phyloP scores from a whole-genome alignment of 305 asterid species.

The Salvia sclarea region DNA sequence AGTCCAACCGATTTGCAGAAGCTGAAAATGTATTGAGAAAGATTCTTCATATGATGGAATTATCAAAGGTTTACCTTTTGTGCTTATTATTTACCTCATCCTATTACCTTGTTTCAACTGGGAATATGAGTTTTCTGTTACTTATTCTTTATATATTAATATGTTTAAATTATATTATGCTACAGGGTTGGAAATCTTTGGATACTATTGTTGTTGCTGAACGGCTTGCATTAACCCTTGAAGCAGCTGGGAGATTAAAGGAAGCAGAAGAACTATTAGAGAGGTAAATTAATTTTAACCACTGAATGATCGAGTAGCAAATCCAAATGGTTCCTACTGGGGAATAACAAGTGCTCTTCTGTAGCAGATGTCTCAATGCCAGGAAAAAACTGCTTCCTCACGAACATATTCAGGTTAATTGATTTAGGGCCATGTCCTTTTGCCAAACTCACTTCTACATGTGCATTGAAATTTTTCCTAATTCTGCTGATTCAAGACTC shows the following conservation, averaged over 20 bases:
- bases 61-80: conserved; percentile 60
- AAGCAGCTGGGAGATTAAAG: conserved; percentile 57
- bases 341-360: conserved; percentile 36
- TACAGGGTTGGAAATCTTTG: conserved; percentile 82
- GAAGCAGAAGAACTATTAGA: conserved; percentile 82
- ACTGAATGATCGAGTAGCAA: conserved; percentile 18
- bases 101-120: conserved; percentile 15
- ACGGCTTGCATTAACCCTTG: conserved; percentile 79
- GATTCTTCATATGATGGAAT: conserved; percentile 71
- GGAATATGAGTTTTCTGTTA: background rate
- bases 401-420: conserved; percentile 74
- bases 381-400: conserved; percentile 61
- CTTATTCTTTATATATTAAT: conserved; percentile 1
- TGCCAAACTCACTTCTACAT: conserved; percentile 6
- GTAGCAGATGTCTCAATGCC: conserved; percentile 79
- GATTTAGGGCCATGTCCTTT: conserved; percentile 35
- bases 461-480: background rate
- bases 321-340: conserved; percentile 27
- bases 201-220: conserved; percentile 84
- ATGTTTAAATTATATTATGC: conserved; percentile 20
- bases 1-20: conserved; percentile 57
- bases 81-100: background rate
- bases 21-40: conserved; percentile 73
- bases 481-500: conserved; percentile 4
- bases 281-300: conserved; percentile 48